These are phyloP conservation scores for Corylus heterophylla DNA, from an alignment of 306 rosid species.

Conservation along the genomic window DNA sequence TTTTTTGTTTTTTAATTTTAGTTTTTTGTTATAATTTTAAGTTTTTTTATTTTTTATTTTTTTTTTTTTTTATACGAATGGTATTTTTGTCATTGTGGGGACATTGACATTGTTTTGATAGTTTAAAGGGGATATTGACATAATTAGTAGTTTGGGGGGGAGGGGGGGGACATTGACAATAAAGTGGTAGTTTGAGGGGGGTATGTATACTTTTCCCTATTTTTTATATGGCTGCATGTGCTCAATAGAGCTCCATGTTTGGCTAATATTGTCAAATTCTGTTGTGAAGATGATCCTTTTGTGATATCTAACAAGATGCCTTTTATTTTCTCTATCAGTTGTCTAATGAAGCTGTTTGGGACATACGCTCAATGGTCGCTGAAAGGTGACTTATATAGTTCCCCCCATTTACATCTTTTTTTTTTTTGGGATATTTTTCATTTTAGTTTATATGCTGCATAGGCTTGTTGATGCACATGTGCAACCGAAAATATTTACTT, in stretches of 20 bases:
- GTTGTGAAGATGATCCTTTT: conserved; percentile 15
- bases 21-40: too few species aligned
- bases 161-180: too few species aligned
- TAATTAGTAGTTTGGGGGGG: too few species aligned
- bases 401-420: conserved; percentile 14
- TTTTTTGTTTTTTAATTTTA: too few species aligned
- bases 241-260: conserved; percentile 15
- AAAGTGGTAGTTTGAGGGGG: too few species aligned
- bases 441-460: conserved; percentile 9
- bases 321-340: conserved; percentile 50
- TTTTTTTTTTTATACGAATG: too few species aligned
- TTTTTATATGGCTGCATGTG: neutral
- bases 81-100: too few species aligned
- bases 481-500: neutral
- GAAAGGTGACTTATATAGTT: conserved; percentile 60
- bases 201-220: too few species aligned
- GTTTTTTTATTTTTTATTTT: too few species aligned
- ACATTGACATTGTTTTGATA: too few species aligned
- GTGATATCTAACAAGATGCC: conserved; percentile 24
- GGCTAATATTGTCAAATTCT: conserved; percentile 6
- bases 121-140: too few species aligned
- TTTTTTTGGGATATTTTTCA: conserved; percentile 15
- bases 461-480: neutral
- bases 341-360: conserved; percentile 82
- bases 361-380: conserved; percentile 62